Conservation (phyloP, 176 grass and related monocot genomes). For the Coix lacrymajobi region DNA sequence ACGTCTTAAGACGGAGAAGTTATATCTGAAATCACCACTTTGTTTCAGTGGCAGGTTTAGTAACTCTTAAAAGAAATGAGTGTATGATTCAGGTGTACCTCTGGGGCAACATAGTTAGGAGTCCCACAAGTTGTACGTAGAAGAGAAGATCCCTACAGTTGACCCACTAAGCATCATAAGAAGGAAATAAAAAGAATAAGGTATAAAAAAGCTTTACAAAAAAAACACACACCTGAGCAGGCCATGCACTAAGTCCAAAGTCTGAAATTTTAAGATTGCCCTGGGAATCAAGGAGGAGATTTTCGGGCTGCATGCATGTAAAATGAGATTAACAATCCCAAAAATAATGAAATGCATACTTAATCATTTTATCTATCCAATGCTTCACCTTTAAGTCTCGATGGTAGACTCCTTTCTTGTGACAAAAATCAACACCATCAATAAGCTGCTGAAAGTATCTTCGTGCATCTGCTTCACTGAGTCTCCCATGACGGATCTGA, state of each 20-base stretch:
- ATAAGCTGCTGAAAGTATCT: slow-evolving; percentile 98
- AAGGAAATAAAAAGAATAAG: neutral
- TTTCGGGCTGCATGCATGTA: slow-evolving; percentile 77
- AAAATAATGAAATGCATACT: slow-evolving; percentile 6
- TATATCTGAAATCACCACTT: slow-evolving; percentile 10
- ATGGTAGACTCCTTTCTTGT: slow-evolving; percentile 92
- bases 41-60: slow-evolving; percentile 11
- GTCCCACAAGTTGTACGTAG: slow-evolving; percentile 94
- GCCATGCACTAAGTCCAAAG: slow-evolving; percentile 93
- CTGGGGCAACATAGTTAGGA: slow-evolving; percentile 98
- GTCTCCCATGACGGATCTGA: slow-evolving; percentile 79
- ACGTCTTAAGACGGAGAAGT: neutral
- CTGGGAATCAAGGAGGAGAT: slow-evolving; percentile 95
- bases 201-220: slow-evolving; percentile 15
- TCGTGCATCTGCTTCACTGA: slow-evolving; percentile 79
- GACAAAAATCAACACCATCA: slow-evolving; percentile 93
- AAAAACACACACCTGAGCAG: slow-evolving; percentile 61
- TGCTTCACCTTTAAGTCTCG: slow-evolving; percentile 79
- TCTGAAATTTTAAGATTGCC: slow-evolving; percentile 99
- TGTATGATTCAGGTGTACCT: slow-evolving; percentile 51
- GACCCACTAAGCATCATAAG: slow-evolving; percentile 21
- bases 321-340: slow-evolving; percentile 30
- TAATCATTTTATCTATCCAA: neutral
- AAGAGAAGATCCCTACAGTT: slow-evolving; percentile 59
- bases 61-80: neutral